Evolutionary conservation across 495 filamentous ascomycete genomes (phyloP).

Genomic region (Trichodelitschia bisporula): DNA sequence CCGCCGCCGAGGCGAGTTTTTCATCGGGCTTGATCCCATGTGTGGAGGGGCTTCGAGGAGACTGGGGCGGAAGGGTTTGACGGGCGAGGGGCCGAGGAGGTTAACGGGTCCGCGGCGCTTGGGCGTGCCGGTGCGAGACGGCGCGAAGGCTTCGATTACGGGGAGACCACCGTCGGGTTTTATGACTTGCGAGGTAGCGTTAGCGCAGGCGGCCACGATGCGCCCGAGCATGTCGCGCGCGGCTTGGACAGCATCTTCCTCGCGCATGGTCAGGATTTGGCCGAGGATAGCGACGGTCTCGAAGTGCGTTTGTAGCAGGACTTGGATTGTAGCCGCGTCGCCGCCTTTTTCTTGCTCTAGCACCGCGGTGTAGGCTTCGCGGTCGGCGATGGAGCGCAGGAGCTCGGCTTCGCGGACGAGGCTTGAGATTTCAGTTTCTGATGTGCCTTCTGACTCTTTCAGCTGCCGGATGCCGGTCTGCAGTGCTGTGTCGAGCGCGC

Average conservation of each 20-base stretch:
- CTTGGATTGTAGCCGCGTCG: conserved; percentile 52
- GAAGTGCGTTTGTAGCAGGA: conserved; percentile 71
- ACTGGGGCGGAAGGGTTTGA: conserved; percentile 13
- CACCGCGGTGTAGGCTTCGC: conserved; percentile 55
- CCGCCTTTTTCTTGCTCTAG: conserved; percentile 63
- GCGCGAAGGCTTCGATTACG: conserved; percentile 35
- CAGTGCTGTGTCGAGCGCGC: conserved; percentile 61
- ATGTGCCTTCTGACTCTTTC: conserved; percentile 38
- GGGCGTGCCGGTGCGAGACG: conserved; percentile 41
- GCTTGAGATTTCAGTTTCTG: conserved; percentile 38
- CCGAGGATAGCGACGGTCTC: conserved; percentile 65
- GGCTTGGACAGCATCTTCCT: conserved; percentile 55
- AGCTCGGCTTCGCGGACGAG: conserved; percentile 64
- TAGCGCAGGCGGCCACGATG: conserved; percentile 49
- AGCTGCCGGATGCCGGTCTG: conserved; percentile 65
- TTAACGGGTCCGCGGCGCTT: conserved; percentile 42
- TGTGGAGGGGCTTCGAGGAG: conserved; percentile 16
- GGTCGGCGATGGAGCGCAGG: conserved; percentile 56
- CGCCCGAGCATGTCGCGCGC: conserved; percentile 58
- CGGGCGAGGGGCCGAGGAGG: conserved; percentile 15
- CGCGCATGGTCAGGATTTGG: conserved; percentile 54
- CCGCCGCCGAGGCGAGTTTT: conserved; percentile 57
- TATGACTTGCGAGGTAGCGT: conserved; percentile 54
- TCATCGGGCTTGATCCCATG: conserved; percentile 27
- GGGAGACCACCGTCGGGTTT: conserved; percentile 66